Evolutionary conservation across 768 basidiomycete genomes (phyloP).

Genomic region (Suillus placidus): DNA sequence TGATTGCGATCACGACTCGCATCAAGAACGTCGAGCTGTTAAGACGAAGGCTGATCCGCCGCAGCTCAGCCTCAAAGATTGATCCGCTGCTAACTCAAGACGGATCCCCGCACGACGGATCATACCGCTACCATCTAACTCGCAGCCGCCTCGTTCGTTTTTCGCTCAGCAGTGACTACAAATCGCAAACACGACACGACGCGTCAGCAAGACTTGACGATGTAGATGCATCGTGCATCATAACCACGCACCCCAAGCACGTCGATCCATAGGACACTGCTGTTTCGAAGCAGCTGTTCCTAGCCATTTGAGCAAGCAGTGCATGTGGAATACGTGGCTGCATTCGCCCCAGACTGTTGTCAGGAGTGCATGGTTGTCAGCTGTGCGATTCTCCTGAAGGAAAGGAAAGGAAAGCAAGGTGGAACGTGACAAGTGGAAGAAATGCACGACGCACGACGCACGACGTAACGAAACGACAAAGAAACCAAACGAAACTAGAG

Average conservation of each 20-base stretch:
- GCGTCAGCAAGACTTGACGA: neutral
- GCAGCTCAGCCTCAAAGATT: neutral
- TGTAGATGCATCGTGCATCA: neutral
- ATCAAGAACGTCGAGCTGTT: neutral
- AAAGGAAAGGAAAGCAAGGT: neutral
- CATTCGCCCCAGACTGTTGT: slow-evolving; percentile 93
- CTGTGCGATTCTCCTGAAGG: neutral
- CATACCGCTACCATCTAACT: slow-evolving; percentile 6
- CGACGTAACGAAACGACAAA: too few relatives aligned
- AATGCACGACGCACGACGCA: slow-evolving; percentile 12
- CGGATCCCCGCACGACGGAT: neutral
- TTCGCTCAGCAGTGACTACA: slow-evolving; percentile 58
- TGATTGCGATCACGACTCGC: neutral
- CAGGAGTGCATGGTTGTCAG: neutral
- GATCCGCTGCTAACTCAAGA: neutral
- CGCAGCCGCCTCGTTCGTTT: slow-evolving; percentile 32
- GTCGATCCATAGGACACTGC: slow-evolving; percentile 98
- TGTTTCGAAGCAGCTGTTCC: slow-evolving; percentile 86
- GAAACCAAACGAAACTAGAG: slow-evolving; percentile 22
- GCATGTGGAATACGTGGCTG: slow-evolving; percentile 98
- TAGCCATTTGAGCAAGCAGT: slow-evolving; percentile 97
- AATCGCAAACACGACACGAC: neutral
- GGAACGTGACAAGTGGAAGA: neutral
- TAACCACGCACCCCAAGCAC: slow-evolving; percentile 78
- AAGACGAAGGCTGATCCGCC: neutral